These are phyloP conservation scores for Lentinula sp. DNA, from an alignment of 768 basidiomycete species.

Conservation along the genomic window DNA sequence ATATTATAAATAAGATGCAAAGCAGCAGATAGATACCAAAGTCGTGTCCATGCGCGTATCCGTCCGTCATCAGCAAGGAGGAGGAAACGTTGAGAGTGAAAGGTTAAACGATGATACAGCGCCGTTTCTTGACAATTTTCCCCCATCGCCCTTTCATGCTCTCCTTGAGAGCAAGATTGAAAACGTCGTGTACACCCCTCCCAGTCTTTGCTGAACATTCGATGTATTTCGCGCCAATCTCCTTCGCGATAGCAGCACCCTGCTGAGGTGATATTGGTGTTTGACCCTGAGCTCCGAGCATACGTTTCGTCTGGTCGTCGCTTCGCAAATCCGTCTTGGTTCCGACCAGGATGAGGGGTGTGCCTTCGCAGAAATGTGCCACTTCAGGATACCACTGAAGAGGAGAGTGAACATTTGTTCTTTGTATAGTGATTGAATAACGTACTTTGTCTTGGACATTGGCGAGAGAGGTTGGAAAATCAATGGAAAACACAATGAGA, in stretches of 20 bases:
- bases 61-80: background rate
- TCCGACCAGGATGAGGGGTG: constrained; percentile 86
- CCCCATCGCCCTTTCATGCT: constrained; percentile 80
- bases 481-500: constrained; percentile 90
- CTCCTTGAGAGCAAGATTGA: constrained; percentile 82
- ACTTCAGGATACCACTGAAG: constrained; percentile 88
- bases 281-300: constrained; percentile 87
- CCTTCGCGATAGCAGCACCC: constrained; percentile 79
- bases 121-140: constrained; percentile 60
- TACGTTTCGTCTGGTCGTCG: constrained; percentile 80
- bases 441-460: constrained; percentile 88
- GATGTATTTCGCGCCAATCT: constrained; percentile 89
- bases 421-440: constrained; percentile 1
- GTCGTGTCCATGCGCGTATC: background rate
- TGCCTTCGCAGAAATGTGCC: constrained; percentile 85
- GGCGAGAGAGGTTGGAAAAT: constrained; percentile 85
- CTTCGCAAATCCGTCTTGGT: constrained; percentile 90
- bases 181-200: constrained; percentile 85
- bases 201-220: constrained; percentile 97
- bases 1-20: constrained; percentile 4
- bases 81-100: background rate
- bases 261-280: constrained; percentile 77
- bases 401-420: background rate
- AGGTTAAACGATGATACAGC: constrained; percentile 58
- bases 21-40: background rate